Evolutionary conservation across 805 yeast genomes (phyloP).

Genomic region (Jamesozyma gamospora): DNA sequence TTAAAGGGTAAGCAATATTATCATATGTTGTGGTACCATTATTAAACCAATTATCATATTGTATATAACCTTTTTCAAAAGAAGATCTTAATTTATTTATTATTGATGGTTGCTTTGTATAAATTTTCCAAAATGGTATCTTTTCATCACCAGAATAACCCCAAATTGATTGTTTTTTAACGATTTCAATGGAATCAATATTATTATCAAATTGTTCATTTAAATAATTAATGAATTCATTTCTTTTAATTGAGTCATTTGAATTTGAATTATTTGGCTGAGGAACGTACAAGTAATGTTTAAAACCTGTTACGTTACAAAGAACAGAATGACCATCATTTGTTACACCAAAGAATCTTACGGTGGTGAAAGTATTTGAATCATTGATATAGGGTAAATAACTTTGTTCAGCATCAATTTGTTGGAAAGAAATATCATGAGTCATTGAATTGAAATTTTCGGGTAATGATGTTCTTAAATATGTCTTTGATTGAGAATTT

Average conservation of each 20-base stretch:
- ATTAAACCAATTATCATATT: slow-evolving; percentile 52
- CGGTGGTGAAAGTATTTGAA: slow-evolving; percentile 39
- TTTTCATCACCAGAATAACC: slow-evolving; percentile 76
- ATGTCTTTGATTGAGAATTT: slow-evolving; percentile 18
- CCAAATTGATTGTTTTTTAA: slow-evolving; percentile 80
- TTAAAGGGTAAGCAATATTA: slow-evolving; percentile 73
- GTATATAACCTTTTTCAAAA: slow-evolving; percentile 74
- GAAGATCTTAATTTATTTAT: slow-evolving; percentile 63
- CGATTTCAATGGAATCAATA: slow-evolving; percentile 56
- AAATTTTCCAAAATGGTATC: slow-evolving; percentile 69
- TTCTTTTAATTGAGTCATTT: slow-evolving; percentile 24
- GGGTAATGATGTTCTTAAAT: slow-evolving; percentile 54
- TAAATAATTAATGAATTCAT: slow-evolving; percentile 37
- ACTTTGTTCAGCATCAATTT: slow-evolving; percentile 88
- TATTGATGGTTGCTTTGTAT: slow-evolving; percentile 53
- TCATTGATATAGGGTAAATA: slow-evolving; percentile 33
- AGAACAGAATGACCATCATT: slow-evolving; percentile 77
- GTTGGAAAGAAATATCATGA: slow-evolving; percentile 68
- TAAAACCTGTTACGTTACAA: slow-evolving; percentile 81
- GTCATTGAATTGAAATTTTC: slow-evolving; percentile 37
- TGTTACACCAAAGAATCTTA: slow-evolving; percentile 89
- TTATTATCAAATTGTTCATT: slow-evolving; percentile 41
- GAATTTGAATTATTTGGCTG: slow-evolving; percentile 58
- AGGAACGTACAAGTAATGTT: slow-evolving; percentile 86
- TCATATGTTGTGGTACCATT: slow-evolving; percentile 69